Conservation (phyloP, 192 early-diverging fungal genomes). For the Lobosporangium transversale region DNA sequence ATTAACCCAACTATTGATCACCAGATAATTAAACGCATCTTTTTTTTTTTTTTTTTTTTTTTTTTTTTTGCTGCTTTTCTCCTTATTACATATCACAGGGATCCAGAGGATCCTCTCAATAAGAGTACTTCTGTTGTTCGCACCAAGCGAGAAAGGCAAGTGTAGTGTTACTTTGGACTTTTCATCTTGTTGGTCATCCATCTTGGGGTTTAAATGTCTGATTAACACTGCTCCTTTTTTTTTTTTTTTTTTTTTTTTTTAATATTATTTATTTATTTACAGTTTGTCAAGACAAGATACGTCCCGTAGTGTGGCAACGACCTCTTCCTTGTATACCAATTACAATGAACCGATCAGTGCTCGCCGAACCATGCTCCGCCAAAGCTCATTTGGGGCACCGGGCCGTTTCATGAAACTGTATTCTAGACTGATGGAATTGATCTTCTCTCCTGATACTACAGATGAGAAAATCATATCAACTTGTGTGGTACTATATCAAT, state of each 20-base stretch:
- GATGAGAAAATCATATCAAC: slow-evolving; percentile 45
- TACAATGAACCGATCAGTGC: slow-evolving; percentile 33
- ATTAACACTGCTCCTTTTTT: neutral
- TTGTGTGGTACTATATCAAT: too few relatives aligned
- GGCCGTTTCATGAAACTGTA: slow-evolving; percentile 2
- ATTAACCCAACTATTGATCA: neutral
- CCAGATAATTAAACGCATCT: neutral
- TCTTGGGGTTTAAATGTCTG: too few relatives aligned
- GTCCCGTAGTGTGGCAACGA: slow-evolving; percentile 10
- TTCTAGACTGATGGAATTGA: slow-evolving; percentile 23
- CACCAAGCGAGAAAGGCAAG: slow-evolving; percentile 20
- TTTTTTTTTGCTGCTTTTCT: neutral
- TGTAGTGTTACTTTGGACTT: neutral
- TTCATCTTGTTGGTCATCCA: too few relatives aligned
- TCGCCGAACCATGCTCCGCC: slow-evolving; percentile 34
- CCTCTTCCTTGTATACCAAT: slow-evolving; percentile 13
- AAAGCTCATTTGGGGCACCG: slow-evolving; percentile 38
- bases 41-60: neutral
- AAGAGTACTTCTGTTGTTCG: slow-evolving; percentile 12
- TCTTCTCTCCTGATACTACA: slow-evolving; percentile 28
- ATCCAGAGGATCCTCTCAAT: slow-evolving; percentile 47
- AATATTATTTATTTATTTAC: too few relatives aligned
- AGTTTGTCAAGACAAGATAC: slow-evolving; percentile 27
- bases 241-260: neutral
- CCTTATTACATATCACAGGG: too few relatives aligned